Evolutionary conservation across 495 filamentous ascomycete genomes (phyloP), one percentile per base, ranked within the genome.

Genomic region (Hyaloscypha variabilis): DNA sequence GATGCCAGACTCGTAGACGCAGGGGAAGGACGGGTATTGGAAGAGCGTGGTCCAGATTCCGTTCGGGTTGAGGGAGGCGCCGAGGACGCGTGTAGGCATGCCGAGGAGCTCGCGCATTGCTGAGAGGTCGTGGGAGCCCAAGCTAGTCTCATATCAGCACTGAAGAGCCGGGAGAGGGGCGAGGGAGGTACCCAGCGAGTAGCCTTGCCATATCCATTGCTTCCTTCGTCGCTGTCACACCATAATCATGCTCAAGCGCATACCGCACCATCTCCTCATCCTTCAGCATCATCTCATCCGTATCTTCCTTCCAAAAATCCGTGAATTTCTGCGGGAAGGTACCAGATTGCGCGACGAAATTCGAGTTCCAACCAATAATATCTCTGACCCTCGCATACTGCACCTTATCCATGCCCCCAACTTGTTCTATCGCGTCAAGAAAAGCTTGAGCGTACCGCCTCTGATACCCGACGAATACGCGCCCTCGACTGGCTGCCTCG

Each of bases 81-180:
- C 59, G 26, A 61, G 36, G 8, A 61, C 59, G 2, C 6, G 10
- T 14, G 70, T 51, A 8, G 78, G 78, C 62, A 76, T 73, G 5
- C 85, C 85, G 2, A 88, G 61, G 1, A 77, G 72, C 65, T 88
- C 85, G 0, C 85, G 81, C 80, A 88, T 83, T 6, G 82, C 61
- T 0, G 77, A 81, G 3, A 88, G 69, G 67, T 88, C 85, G 62
- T 87, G 85, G 21, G 76, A 77, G 6, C 84, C 83, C 13, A 82
- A 68, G 29, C 59, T 61, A 21, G 14, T 17, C 6, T 14, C 14
- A 24, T n/a, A 24, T 60, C 11, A 60, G 31, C n/a, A n/a, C 14
- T 46, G 23, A 39, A 36, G 8, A 14, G 14, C 3, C 23, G 11
- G 29, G 19, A 23, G 17, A 2, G n/a, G 10, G 17, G 19, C 3